These are phyloP conservation scores for Hyaloscypha hepaticicola DNA, from an alignment of 495 filamentous ascomycete species.

Conservation along the genomic window DNA sequence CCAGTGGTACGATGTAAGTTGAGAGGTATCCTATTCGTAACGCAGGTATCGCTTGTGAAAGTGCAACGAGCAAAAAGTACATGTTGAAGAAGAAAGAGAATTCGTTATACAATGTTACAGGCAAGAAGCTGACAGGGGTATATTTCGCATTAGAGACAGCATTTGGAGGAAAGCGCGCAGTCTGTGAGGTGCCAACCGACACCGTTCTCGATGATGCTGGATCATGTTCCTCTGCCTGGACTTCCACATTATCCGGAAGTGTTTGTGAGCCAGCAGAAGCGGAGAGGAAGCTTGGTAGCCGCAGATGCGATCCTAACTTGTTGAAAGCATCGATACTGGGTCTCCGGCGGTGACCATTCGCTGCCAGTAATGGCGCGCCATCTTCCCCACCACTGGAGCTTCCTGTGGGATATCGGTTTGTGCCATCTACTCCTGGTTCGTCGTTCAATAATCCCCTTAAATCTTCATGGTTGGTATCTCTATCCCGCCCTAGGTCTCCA, in stretches of 20 bases:
- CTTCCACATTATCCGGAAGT: conserved; percentile 35
- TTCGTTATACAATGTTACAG: conserved; percentile 93
- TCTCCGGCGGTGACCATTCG: conserved; percentile 26
- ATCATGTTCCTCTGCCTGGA: conserved; percentile 49
- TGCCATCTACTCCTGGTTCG: conserved; percentile 40
- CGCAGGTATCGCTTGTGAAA: conserved; percentile 87
- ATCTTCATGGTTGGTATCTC: conserved; percentile 55
- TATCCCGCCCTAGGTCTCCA: conserved; percentile 58
- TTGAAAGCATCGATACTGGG: conserved; percentile 37
- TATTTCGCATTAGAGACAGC: conserved; percentile 97
- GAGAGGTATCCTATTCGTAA: conserved; percentile 91
- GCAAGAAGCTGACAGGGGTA: conserved; percentile 92
- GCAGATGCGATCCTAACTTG: conserved; percentile 42
- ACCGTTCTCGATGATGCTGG: conserved; percentile 51
- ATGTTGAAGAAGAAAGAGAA: conserved; percentile 99
- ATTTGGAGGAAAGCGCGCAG: conserved; percentile 72
- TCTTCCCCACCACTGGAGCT: conserved; percentile 53
- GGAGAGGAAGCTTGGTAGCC: conserved; percentile 55
- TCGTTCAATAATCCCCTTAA: conserved; percentile 56
- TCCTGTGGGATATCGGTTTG: conserved; percentile 52
- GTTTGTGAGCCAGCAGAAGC: conserved; percentile 26
- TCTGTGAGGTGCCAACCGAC: conserved; percentile 48
- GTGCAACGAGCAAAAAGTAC: conserved; percentile 92
- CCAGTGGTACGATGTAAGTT: conserved; percentile 90
- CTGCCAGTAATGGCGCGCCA: conserved; percentile 61